Evolutionary conservation across 202 grass and related monocot genomes (phyloP).

Genomic region (Dendrocalamus latiflorus): DNA sequence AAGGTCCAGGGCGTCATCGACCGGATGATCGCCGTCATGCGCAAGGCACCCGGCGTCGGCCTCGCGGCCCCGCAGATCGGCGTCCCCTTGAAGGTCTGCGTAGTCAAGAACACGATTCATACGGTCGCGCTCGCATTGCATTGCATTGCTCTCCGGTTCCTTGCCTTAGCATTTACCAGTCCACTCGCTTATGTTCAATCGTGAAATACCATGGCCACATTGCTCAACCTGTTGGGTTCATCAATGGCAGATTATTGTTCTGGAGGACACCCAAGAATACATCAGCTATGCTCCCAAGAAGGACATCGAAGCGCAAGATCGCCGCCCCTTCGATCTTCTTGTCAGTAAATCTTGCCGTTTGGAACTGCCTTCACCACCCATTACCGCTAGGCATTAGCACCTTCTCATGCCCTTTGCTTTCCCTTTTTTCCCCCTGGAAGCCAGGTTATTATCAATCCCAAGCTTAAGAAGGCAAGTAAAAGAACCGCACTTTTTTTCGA

Average conservation of each 20-base stretch:
- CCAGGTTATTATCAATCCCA: no score
- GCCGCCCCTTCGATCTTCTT: no score
- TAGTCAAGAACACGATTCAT: neutral
- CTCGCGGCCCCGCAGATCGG: slow-evolving; percentile 95
- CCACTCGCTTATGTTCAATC: neutral
- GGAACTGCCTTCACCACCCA: no score
- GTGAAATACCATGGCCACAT: neutral
- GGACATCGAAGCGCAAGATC: no score
- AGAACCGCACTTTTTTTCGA: slow-evolving; percentile 86
- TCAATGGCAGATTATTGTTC: slow-evolving; percentile 71
- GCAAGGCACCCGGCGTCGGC: slow-evolving; percentile 74
- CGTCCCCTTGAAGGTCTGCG: slow-evolving; percentile 63
- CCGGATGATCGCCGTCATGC: slow-evolving; percentile 76
- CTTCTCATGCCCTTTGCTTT: no score
- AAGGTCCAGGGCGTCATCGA: slow-evolving; percentile 73
- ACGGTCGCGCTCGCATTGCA: neutral
- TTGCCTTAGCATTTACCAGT: neutral
- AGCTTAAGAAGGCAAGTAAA: slow-evolving; percentile 54
- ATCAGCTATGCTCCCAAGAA: no score
- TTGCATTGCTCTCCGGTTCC: neutral
- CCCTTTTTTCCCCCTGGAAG: no score
- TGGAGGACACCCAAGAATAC: no score
- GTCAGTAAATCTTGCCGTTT: no score
- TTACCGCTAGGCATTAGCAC: no score
- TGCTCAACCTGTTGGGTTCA: neutral